These are phyloP conservation scores for Arthroderma sp. DNA, from an alignment of 2,329 filamentous ascomycete genomes.

Conservation along the genomic window DNA sequence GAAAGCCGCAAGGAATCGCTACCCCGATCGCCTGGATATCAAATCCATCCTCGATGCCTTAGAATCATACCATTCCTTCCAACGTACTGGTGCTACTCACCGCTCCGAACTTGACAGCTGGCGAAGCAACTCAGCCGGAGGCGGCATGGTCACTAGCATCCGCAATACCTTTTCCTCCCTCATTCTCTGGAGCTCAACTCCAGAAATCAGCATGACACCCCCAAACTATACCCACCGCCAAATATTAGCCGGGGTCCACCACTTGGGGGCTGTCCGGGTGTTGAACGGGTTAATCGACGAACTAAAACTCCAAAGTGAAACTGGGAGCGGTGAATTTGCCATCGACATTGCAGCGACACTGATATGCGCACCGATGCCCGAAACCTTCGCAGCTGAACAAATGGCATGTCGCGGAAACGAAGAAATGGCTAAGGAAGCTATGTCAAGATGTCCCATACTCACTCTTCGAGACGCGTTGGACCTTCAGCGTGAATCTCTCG, in stretches of 20 bases:
- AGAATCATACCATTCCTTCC: conserved; percentile 38
- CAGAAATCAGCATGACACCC: conserved; percentile 39
- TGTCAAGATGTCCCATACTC: conserved; percentile 20
- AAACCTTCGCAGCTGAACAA: conserved; percentile 28
- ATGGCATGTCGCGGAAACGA: conserved; percentile 22
- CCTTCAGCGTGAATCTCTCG: conserved; percentile 25
- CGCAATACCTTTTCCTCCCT: conserved; percentile 39
- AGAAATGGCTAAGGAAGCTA: conserved; percentile 18
- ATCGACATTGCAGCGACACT: conserved; percentile 32
- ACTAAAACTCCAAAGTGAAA: conserved; percentile 28
- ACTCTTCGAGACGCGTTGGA: conserved; percentile 30
- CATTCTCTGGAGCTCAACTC: conserved; percentile 39
- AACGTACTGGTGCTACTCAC: conserved; percentile 33
- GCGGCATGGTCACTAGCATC: conserved; percentile 33
- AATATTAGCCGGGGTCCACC: conserved; percentile 30
- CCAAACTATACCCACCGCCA: conserved; percentile 44
- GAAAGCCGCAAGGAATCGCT: conserved; percentile 35
- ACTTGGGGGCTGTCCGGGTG: conserved; percentile 28
- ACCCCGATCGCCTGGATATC: conserved; percentile 39
- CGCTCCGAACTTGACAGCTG: conserved; percentile 40
- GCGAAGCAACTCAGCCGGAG: conserved; percentile 34
- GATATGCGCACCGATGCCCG: conserved; percentile 28
- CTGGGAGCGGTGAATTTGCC: conserved; percentile 27
- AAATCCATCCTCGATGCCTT: conserved; percentile 40
- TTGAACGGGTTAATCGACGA: conserved; percentile 28